phyloP scores from a whole-genome alignment of 2,329 filamentous ascomycete species.

The Sordariomycetes sp. region DNA sequence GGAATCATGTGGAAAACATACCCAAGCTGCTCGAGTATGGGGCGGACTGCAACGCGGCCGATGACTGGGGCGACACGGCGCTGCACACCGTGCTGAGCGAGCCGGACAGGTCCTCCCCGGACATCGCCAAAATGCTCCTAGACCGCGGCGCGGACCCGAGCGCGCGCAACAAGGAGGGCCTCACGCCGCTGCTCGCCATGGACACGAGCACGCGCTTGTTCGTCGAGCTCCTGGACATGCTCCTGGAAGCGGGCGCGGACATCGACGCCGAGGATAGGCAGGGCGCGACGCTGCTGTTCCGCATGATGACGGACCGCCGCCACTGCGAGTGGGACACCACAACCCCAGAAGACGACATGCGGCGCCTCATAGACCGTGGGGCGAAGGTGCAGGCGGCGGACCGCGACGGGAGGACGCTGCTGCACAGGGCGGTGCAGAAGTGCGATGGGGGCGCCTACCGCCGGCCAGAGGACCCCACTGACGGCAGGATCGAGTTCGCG shows the following conservation, averaged over 20 bases:
- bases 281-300: conserved; percentile 11
- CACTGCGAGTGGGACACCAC: too few relatives aligned
- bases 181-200: conserved; percentile 9
- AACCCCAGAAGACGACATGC: too few relatives aligned
- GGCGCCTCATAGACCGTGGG: too few relatives aligned
- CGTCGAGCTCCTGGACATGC: neutral
- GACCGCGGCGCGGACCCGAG: conserved; percentile 13
- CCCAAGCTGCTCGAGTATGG: conserved; percentile 10
- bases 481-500: conserved; percentile 4
- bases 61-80: conserved; percentile 11
- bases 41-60: conserved; percentile 8
- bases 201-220: rapidly evolving
- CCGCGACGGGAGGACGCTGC: conserved; percentile 2
- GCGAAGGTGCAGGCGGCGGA: too few relatives aligned
- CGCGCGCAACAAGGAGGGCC: conserved; percentile 8
- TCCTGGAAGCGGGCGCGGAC: conserved; percentile 13
- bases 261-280: conserved; percentile 9
- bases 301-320: too few relatives aligned
- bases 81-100: conserved; percentile 10
- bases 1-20: neutral
- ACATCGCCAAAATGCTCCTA: conserved; percentile 8
- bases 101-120: neutral
- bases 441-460: neutral
- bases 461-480: too few relatives aligned
- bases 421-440: conserved; percentile 9